Base-by-base conservation (phyloP, 2,329 filamentous ascomycete genomes). In the Pseudohalonectria lignicola region DNA sequence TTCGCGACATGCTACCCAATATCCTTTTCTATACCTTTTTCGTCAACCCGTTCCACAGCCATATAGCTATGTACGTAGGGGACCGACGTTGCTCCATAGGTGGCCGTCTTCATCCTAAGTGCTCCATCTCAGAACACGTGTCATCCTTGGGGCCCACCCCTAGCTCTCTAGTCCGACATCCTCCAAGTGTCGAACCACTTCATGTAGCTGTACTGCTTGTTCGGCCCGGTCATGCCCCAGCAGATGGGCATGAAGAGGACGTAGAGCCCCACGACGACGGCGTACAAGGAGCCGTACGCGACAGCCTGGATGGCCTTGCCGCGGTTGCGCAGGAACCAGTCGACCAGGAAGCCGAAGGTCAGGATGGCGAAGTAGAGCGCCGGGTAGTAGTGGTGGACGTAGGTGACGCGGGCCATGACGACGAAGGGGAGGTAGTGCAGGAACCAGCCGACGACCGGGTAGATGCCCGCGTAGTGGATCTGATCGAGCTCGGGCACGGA, bases 321-420 rank as follows among this genome's bases (percentile, higher is more conserved):
- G 46, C 85, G 66, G 51, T 74, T 79, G 47, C 79, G 73, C 34
- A 86, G 76, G 45, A 80, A 68, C 80, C 86, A 96, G 60, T 96
- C 87, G 39, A 84, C 64, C 48, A 87, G 74, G 71, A 98, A 98
- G 39, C 88, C 90, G 44, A 88, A 77, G 13, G 76, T 77, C 33
- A 98, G 68, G 47, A 98, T 94, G 51, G 92, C 88, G 59, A 96
- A 98, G 69, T 96, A 98, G 10, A 98, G 76, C 9, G 92, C 92
- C 10, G 92, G 92, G 61, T 96, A 98, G 70, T 98, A 98, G 67
- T 98, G 92, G 61, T 98, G 92, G 39, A 98, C 92, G 54, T 98
- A 98, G 13, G 92, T 98, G 43, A 98, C 92, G 71, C 92, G 86
- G 10, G 87, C 92, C 93, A 98, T 98, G 54, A 92, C 78, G 52